Percentiles rank a stretch among this genome's conserved stretches.
Conservation (phyloP, 495 filamentous ascomycete species). For the Xylaria grammica region DNA sequence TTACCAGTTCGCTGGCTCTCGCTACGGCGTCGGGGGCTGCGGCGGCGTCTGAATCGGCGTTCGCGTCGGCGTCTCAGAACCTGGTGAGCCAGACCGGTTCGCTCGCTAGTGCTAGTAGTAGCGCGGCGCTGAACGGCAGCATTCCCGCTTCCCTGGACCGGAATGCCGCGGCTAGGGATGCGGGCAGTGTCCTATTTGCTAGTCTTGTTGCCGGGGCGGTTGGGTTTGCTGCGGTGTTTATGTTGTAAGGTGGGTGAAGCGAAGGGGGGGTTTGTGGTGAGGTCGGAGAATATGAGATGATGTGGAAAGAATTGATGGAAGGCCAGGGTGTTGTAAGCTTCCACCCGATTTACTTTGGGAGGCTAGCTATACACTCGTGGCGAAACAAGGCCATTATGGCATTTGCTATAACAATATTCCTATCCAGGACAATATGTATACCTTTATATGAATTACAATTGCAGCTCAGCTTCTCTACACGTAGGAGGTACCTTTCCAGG, state of each 20-base stretch:
- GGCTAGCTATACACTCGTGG: too few relatives aligned
- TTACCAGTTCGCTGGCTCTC: conserved; percentile 1
- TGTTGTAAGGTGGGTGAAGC: background rate
- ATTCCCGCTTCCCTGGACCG: background rate
- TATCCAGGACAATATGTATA: too few relatives aligned
- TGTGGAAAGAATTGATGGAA: too few relatives aligned
- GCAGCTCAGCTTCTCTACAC: too few relatives aligned
- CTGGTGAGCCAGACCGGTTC: conserved; percentile 8
- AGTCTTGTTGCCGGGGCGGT: conserved; percentile 7
- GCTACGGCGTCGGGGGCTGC: conserved; percentile 7
- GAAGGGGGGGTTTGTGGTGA: background rate
- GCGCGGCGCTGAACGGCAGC: conserved; percentile 1
- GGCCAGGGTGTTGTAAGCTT: too few relatives aligned
- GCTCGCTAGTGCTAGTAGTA: background rate
- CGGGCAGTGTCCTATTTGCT: conserved; percentile 2
- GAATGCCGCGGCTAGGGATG: conserved; percentile 6
- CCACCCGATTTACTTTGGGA: too few relatives aligned
- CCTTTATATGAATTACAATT: too few relatives aligned
- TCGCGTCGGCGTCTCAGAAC: conserved; percentile 1
- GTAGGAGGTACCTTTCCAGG: too few relatives aligned
- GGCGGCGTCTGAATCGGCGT: background rate
- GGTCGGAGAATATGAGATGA: background rate
- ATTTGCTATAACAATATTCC: too few relatives aligned
- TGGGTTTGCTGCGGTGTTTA: conserved; percentile 4
- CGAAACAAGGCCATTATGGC: too few relatives aligned